Evolutionary conservation across 108 stramenopile genomes (phyloP).

Genomic region (Pinguiococcus pyrenoidosus): DNA sequence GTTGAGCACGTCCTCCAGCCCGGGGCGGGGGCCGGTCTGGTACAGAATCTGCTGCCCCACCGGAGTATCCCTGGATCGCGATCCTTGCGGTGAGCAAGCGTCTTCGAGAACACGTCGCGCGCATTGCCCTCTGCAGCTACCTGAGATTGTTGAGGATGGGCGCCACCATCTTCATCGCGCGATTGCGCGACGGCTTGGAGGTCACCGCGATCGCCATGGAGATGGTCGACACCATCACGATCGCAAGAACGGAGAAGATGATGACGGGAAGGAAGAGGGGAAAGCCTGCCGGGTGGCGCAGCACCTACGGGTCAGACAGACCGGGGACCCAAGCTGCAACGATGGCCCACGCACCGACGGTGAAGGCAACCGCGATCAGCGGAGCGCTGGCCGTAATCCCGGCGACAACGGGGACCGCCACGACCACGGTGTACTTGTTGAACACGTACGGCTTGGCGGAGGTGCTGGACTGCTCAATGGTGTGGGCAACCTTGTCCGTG

Average conservation of each 20-base stretch:
- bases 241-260: not conserved
- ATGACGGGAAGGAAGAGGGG: not conserved
- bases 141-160: not conserved
- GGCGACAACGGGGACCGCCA: not conserved
- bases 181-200: not conserved
- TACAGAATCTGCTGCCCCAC: constrained; percentile 54
- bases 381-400: not conserved
- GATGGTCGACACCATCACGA: not conserved
- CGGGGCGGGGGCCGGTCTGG: constrained; percentile 60
- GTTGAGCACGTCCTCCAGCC: constrained; percentile 43
- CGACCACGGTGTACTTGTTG: not conserved
- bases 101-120: too few species aligned
- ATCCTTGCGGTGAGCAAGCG: too few species aligned
- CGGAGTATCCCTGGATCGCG: too few species aligned
- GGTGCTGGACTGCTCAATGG: too few species aligned
- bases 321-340: too few species aligned
- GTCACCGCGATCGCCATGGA: not conserved
- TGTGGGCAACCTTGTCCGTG: too few species aligned
- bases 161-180: not conserved
- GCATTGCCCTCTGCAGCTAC: too few species aligned
- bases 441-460: not conserved
- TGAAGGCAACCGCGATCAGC: not conserved
- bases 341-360: too few species aligned
- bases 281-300: too few species aligned
- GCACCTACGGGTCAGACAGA: too few species aligned